These are phyloP conservation scores for Mycena kentingensis DNA, from an alignment of 768 basidiomycete genomes.

Conservation along the genomic window DNA sequence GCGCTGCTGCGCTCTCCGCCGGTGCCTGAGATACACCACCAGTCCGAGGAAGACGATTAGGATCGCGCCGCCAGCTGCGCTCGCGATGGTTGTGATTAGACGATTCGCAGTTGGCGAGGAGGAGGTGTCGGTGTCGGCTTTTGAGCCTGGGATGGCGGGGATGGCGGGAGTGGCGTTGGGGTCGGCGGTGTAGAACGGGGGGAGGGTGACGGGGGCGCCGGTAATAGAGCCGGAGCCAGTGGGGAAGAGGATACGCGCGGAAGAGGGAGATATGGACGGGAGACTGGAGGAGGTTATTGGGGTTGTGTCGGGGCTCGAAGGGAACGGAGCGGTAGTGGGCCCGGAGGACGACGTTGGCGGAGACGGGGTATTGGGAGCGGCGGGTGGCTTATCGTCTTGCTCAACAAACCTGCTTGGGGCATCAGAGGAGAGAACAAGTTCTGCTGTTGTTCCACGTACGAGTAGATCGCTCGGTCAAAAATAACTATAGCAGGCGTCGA, in stretches of 20 bases:
- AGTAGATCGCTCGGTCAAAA: constrained; percentile 26
- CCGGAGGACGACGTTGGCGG: no score
- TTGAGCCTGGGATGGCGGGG: neutral
- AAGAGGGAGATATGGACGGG: neutral
- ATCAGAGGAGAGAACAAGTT: neutral
- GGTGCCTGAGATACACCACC: neutral
- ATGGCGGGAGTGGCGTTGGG: neutral
- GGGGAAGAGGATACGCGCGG: neutral
- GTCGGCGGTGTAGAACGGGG: neutral
- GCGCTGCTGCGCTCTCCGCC: neutral
- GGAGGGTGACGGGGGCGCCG: neutral
- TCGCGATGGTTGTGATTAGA: constrained; percentile 11
- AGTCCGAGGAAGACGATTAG: constrained; percentile 6
- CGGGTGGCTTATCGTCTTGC: neutral
- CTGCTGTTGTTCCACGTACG: constrained; percentile 12
- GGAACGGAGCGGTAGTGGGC: neutral
- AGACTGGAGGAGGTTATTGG: no score
- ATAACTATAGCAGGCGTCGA: constrained; percentile 16
- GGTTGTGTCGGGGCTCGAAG: neutral
- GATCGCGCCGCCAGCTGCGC: constrained; percentile 4
- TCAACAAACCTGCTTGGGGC: neutral
- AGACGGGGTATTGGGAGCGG: neutral
- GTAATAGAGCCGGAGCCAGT: neutral
- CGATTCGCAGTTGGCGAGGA: neutral
- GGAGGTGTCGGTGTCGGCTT: neutral